phyloP scores from a whole-genome alignment of 2,329 filamentous ascomycete species.

The Rugonectria rugulosa region DNA sequence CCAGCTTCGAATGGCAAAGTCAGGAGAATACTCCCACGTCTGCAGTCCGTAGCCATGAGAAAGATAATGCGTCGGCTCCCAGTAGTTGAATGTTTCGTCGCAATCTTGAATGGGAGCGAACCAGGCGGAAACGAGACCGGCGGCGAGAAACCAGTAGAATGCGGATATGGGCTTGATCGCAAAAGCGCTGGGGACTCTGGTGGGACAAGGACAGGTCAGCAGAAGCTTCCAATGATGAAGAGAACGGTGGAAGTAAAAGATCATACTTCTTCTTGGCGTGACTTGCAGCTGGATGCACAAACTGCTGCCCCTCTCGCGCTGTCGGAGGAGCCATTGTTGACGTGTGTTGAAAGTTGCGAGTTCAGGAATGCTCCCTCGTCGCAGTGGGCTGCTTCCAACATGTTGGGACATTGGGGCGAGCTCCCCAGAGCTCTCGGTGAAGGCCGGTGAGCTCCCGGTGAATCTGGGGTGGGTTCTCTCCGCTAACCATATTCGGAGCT shows the following conservation, averaged over 20 bases:
- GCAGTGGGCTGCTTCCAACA: conserved; percentile 39
- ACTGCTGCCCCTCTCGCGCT: conserved; percentile 44
- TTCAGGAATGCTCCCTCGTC: conserved; percentile 34
- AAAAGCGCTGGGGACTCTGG: conserved; percentile 62
- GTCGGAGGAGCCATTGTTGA: conserved; percentile 51
- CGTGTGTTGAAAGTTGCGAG: conserved; percentile 30
- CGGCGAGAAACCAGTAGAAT: conserved; percentile 80
- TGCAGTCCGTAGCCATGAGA: conserved; percentile 92
- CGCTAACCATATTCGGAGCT: conserved; percentile 19
- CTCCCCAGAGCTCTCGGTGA: conserved; percentile 30
- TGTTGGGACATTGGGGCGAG: conserved; percentile 32
- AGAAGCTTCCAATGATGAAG: conserved; percentile 5
- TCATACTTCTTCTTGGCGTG: conserved; percentile 62
- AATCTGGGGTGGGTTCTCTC: conserved; percentile 24
- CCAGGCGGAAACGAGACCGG: conserved; percentile 77
- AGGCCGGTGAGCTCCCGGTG: conserved; percentile 15
- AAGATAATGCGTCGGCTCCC: conserved; percentile 96
- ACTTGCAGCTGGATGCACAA: conserved; percentile 56
- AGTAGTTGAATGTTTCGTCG: conserved; percentile 99
- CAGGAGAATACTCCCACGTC: conserved; percentile 98
- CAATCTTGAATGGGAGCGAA: conserved; percentile 96
- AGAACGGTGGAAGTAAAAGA: background rate
- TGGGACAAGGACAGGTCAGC: conserved; percentile 12
- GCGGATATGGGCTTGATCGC: conserved; percentile 75
- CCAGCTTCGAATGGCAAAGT: conserved; percentile 96